Base-by-base conservation (phyloP, 2,329 filamentous ascomycete species). In the Coleophoma cylindrospora region DNA sequence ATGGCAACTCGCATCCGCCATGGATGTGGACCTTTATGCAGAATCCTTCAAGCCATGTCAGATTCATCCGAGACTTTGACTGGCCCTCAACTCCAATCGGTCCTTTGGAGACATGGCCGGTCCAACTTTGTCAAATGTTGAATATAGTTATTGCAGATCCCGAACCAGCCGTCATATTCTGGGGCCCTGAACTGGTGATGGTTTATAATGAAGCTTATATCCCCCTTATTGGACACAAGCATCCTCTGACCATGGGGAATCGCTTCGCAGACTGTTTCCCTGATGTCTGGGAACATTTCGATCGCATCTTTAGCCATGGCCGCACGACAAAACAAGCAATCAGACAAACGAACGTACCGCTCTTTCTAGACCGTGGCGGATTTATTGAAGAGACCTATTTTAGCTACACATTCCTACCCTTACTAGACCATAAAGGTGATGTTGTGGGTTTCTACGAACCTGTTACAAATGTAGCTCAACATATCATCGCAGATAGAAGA, bases 81-180 rank as follows among this genome's bases (percentile, higher is more conserved):
- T 77, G 74, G 73, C 59, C 56, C 8, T 57, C 60, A 5, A 74
- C 73, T 0, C 62, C 65, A 4, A 54, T 75, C 2, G 74, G 74
- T 1, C 64, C 68, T 2, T 68, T 71, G 51, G 50, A 56, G 4
- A 57, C 48, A 32, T 76, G 73, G 73, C 57, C 66, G 1, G 40
- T 61, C 0, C 64, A 70, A 19, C 68, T 76, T 11, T 66, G 70
- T 19, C 67, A 70, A 8, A 57, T 62, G 36, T 61, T 64, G 9
- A 65, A 65, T 47, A 57, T 70, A 21, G 51, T 68, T 8, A 60
- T 70, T 54, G 61, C 58, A n/a, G 68, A 71, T 50, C 64, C 61
- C 32, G 56, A 57, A 13, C 66, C 69, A 13, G 61, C 57, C 5
- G 63, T 66, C 2, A 44, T 71, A 19, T 70, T 67, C 47, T 70